Conservation (phyloP, 2,329 filamentous ascomycete genomes). For the Podosphaera fusca region DNA sequence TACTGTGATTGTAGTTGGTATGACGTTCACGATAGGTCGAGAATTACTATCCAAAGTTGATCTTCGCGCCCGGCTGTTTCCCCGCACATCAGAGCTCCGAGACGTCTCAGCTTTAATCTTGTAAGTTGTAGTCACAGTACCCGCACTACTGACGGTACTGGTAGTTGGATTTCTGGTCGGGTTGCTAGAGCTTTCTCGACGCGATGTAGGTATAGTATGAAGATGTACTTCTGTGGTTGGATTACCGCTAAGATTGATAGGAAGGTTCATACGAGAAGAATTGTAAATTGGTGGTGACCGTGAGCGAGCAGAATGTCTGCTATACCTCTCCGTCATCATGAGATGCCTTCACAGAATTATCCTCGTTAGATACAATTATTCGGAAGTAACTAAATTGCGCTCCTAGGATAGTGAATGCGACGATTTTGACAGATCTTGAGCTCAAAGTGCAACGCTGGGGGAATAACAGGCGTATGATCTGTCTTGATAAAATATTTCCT, state of each 20-base stretch:
- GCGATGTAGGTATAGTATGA: conserved; percentile 25
- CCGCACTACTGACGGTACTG: conserved; percentile 11
- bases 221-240: conserved; percentile 19
- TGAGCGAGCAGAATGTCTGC: conserved; percentile 19
- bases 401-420: neutral
- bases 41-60: conserved; percentile 27
- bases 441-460: neutral
- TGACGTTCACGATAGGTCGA: conserved; percentile 20
- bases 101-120: conserved; percentile 29
- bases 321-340: conserved; percentile 19
- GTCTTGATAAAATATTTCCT: neutral
- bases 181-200: conserved; percentile 16
- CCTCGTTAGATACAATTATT: neutral
- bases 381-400: neutral
- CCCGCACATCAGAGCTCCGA: conserved; percentile 25
- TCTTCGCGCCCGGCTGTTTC: conserved; percentile 23
- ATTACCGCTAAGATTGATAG: conserved; percentile 17
- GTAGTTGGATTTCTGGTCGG: conserved; percentile 16
- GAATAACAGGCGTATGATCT: neutral
- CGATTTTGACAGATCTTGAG: neutral
- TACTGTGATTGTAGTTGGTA: conserved; percentile 30
- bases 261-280: conserved; percentile 29
- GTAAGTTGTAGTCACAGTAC: conserved; percentile 29
- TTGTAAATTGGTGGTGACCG: conserved; percentile 22
- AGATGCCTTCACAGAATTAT: neutral